These are phyloP conservation scores for Arthrobotrys iridis DNA, from an alignment of 2,329 filamentous ascomycete species.

Conservation along the genomic window DNA sequence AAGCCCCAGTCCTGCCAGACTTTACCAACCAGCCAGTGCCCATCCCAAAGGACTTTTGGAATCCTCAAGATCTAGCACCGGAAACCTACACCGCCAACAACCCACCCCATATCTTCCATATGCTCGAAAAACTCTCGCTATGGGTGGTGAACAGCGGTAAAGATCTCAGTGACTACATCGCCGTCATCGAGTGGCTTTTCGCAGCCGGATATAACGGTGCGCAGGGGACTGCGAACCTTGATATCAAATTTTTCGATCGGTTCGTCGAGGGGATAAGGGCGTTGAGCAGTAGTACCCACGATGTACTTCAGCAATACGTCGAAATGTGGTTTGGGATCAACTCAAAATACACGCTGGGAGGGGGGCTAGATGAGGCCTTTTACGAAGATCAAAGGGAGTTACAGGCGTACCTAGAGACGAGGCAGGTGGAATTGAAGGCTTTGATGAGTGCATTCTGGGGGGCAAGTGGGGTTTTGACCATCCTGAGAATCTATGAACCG, in stretches of 20 bases:
- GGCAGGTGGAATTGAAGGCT: not conserved
- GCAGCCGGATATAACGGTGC: not conserved
- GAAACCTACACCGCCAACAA: not conserved
- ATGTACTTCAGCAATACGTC: not conserved
- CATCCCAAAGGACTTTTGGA: slow-evolving; percentile 22
- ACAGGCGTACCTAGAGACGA: slow-evolving; percentile 18
- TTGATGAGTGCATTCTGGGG: not conserved
- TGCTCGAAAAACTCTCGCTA: not conserved
- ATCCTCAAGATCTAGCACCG: slow-evolving; percentile 10
- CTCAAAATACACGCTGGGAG: not conserved
- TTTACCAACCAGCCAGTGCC: slow-evolving; percentile 5
- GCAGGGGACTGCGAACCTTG: not conserved
- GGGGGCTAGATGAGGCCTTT: slow-evolving; percentile 10
- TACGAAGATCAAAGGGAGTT: slow-evolving; percentile 8
- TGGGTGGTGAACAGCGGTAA: not conserved
- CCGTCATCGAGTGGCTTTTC: slow-evolving; percentile 9
- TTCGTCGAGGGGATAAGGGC: not conserved
- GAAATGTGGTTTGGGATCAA: slow-evolving; percentile 6
- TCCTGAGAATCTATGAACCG: slow-evolving; percentile 3
- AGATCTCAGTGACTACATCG: not conserved
- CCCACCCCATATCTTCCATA: not conserved
- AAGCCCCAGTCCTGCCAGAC: not conserved
- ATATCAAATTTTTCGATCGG: slow-evolving; percentile 19
- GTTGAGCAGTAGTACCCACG: not conserved
- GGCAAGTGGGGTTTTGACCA: not conserved